Conservation (phyloP, 768 basidiomycete species). For the Lactifluus hygrophoroides region DNA sequence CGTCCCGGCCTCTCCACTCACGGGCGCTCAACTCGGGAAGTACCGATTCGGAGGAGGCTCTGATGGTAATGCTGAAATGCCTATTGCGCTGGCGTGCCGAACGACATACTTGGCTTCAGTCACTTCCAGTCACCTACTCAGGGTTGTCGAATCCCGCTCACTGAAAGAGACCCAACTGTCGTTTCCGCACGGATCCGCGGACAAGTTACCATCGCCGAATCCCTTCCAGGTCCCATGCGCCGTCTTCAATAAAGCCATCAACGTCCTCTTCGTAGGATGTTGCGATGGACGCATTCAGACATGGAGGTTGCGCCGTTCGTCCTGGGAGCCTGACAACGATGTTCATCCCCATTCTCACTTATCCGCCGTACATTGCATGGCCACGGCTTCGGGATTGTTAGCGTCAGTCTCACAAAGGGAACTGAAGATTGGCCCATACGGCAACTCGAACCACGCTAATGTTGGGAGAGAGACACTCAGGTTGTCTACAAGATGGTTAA, state of each 20-base stretch:
- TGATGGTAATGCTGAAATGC: neutral
- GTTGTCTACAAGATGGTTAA: neutral
- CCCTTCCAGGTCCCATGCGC: neutral
- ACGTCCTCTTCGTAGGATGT: constrained; percentile 4
- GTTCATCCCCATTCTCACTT: neutral
- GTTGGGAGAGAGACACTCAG: neutral
- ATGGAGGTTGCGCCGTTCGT: neutral
- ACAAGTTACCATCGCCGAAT: neutral
- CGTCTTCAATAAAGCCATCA: neutral
- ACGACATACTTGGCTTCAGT: neutral
- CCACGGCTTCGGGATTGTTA: neutral
- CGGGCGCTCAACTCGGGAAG: constrained; percentile 9
- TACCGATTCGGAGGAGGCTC: neutral
- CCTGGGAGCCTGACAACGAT: constrained; percentile 7
- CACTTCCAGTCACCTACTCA: constrained; percentile 8
- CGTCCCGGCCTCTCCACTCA: neutral
- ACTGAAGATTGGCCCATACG: constrained; percentile 11
- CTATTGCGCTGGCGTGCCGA: constrained; percentile 10
- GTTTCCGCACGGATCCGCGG: neutral
- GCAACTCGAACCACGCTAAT: neutral
- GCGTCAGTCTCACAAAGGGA: constrained; percentile 7
- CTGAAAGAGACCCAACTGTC: constrained; percentile 7
- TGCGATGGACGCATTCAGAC: constrained; percentile 7
- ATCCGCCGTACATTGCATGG: constrained; percentile 5
- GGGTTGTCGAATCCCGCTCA: neutral